A percentile compares a stretch with the other conserved stretches of the same genome.
Evolutionary conservation across 345 rosid species (phyloP).

Genomic region (Citrus sp.): DNA sequence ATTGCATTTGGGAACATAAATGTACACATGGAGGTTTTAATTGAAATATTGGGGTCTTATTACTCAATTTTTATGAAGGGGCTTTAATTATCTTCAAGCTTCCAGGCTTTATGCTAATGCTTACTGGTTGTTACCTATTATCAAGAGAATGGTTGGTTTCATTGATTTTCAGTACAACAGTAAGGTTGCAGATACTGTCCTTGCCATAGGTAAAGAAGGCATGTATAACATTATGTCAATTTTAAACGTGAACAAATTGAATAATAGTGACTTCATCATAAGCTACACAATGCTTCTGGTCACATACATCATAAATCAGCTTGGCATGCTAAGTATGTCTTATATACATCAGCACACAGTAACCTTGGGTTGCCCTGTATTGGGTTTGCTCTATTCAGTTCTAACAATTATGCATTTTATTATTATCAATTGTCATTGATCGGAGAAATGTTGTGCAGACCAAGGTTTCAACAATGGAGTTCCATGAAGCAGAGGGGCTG

Average conservation of each 20-base stretch:
- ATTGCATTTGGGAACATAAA: background rate
- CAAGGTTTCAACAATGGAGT: constrained; percentile 22
- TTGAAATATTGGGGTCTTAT: background rate
- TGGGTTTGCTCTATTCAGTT: background rate
- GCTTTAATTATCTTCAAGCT: background rate
- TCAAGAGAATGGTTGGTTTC: background rate
- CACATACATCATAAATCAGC: background rate
- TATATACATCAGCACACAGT: background rate
- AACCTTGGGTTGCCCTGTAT: background rate
- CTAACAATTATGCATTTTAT: background rate
- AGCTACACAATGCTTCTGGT: background rate
- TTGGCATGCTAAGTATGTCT: background rate
- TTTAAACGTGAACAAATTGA: background rate
- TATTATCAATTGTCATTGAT: constrained; percentile 3
- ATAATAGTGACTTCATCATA: background rate
- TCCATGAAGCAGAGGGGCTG: constrained; percentile 31
- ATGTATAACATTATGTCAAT: background rate
- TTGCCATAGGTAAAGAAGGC: background rate
- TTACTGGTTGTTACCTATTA: background rate
- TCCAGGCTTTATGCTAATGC: background rate
- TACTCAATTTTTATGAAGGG: background rate
- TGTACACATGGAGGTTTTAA: background rate
- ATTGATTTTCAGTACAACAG: background rate
- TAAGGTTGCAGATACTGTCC: background rate
- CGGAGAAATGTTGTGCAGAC: constrained; percentile 22